Conservation (phyloP, 768 basidiomycete species). For the Collybiopsis luxurians region DNA sequence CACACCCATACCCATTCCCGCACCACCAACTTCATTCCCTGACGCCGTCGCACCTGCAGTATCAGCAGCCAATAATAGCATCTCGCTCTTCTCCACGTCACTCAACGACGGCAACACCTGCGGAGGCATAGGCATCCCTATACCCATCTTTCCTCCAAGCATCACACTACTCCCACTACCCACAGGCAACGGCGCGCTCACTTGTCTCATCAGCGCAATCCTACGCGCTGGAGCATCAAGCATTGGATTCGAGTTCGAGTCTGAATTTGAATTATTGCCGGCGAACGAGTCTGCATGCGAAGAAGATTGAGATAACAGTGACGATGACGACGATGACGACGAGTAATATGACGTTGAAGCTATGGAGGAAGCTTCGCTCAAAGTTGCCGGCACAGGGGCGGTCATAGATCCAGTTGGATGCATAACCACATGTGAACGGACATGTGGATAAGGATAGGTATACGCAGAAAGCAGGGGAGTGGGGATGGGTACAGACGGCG, state of each 20-base stretch:
- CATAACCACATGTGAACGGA: background rate
- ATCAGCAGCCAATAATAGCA: background rate
- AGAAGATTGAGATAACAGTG: background rate
- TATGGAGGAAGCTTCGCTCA: background rate
- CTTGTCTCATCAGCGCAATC: conserved; percentile 42
- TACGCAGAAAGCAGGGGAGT: background rate
- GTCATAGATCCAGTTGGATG: conserved; percentile 4
- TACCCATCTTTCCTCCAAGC: background rate
- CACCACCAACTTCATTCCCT: background rate
- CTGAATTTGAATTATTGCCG: background rate
- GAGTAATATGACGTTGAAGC: background rate
- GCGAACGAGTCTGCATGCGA: too few species aligned
- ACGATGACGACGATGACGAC: background rate
- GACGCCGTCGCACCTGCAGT: background rate
- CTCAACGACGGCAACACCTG: background rate
- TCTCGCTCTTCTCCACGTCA: conserved; percentile 2
- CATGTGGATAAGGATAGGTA: conserved; percentile 1
- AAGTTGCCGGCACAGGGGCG: background rate
- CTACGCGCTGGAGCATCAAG: conserved; percentile 30
- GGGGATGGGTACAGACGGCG: background rate
- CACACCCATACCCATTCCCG: background rate
- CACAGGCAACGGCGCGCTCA: conserved; percentile 43
- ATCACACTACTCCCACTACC: conserved; percentile 4
- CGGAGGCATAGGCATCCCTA: conserved; percentile 1
- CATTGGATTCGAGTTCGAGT: conserved; percentile 6